These are phyloP conservation scores for Tolypocladium cylindrosporum DNA, from an alignment of 2,329 filamentous ascomycete species.

Conservation along the genomic window DNA sequence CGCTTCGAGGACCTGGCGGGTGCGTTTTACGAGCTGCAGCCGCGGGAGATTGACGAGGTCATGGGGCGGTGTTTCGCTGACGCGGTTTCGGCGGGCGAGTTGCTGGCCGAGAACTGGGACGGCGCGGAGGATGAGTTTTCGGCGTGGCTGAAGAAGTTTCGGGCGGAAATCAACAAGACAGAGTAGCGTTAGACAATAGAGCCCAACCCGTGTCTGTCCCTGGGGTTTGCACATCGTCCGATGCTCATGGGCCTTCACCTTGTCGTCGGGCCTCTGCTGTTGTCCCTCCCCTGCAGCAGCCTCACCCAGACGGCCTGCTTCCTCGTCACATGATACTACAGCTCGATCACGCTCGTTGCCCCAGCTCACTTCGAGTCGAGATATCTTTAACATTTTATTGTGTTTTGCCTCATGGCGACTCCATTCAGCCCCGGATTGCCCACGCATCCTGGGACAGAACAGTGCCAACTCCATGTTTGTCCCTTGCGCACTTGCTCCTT, in stretches of 20 bases:
- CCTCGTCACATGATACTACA: no score
- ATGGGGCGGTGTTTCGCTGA: slow-evolving; percentile 52
- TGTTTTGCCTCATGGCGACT: neutral
- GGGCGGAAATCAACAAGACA: slow-evolving; percentile 31
- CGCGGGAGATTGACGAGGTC: slow-evolving; percentile 43
- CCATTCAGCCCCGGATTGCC: neutral
- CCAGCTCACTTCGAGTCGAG: neutral
- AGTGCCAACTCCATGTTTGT: neutral
- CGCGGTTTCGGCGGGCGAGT: slow-evolving; percentile 44
- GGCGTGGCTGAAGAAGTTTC: slow-evolving; percentile 57
- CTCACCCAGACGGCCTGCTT: no score
- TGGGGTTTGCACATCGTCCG: neutral
- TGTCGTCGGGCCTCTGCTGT: no score
- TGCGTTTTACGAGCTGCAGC: slow-evolving; percentile 62
- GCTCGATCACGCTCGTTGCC: neutral
- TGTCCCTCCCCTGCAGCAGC: no score
- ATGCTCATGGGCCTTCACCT: no score
- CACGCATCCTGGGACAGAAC: neutral
- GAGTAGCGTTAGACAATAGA: neutral
- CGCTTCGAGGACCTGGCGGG: slow-evolving; percentile 60
- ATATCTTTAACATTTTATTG: no score
- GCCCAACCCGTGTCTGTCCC: neutral
- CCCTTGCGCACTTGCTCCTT: neutral
- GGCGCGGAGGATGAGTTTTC: slow-evolving; percentile 66
- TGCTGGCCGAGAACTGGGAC: slow-evolving; percentile 51